These are phyloP conservation scores for Turnera subulata DNA, from an alignment of 345 rosid species.

Conservation along the genomic window DNA sequence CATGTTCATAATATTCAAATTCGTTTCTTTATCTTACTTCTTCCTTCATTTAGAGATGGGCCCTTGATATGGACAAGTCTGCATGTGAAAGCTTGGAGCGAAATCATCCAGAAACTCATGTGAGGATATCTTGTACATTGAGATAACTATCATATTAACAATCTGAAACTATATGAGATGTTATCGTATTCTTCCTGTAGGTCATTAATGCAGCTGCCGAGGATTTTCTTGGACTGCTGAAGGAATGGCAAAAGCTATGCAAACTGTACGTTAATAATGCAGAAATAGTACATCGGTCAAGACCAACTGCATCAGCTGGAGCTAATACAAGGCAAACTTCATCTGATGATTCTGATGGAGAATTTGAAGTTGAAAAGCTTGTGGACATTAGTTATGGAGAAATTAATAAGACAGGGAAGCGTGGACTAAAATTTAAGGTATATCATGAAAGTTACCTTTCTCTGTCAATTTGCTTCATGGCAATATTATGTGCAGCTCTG, in stretches of 20 bases:
- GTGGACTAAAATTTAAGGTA: constrained; percentile 78
- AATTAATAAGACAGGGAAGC: constrained; percentile 56
- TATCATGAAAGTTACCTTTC: not conserved
- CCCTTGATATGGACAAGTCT: constrained; percentile 61
- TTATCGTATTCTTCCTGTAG: constrained; percentile 28
- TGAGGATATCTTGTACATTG: constrained; percentile 27
- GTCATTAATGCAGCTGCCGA: constrained; percentile 85
- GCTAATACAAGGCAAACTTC: constrained; percentile 26
- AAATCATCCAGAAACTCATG: constrained; percentile 81
- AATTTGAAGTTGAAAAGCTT: constrained; percentile 65
- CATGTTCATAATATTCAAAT: constrained; percentile 10
- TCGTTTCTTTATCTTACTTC: constrained; percentile 10
- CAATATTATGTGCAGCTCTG: no score
- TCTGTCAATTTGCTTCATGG: no score
- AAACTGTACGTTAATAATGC: constrained; percentile 39
- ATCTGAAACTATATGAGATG: constrained; percentile 6
- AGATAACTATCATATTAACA: not conserved
- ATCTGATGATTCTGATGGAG: constrained; percentile 41
- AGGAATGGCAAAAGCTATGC: constrained; percentile 82
- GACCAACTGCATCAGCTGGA: constrained; percentile 25
- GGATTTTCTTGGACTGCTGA: constrained; percentile 75
- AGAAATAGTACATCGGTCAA: constrained; percentile 13
- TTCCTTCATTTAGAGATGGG: constrained; percentile 67
- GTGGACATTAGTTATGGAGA: constrained; percentile 86
- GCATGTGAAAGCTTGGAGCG: constrained; percentile 81